Evolutionary conservation across 1,139 yeast genomes (phyloP).

Genomic region (Kazachstania sp.): DNA sequence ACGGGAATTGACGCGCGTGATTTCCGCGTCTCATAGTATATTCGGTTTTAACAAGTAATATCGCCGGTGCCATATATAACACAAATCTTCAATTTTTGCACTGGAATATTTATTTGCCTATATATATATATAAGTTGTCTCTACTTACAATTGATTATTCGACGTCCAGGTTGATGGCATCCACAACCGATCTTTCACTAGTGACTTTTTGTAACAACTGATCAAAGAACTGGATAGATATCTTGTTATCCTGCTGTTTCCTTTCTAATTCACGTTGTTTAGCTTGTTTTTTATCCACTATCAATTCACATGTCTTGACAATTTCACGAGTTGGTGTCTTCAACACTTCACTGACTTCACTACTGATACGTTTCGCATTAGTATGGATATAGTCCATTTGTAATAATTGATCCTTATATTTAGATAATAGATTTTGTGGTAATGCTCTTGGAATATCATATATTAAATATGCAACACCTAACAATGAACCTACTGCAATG

Average conservation of each 20-base stretch:
- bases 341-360: constrained; percentile 75
- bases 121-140: not conserved
- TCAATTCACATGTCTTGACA: constrained; percentile 56
- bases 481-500: constrained; percentile 44
- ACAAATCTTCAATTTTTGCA: too few species aligned
- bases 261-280: constrained; percentile 27
- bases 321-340: constrained; percentile 80
- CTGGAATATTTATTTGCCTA: not conserved
- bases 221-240: constrained; percentile 54
- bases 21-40: too few species aligned
- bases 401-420: constrained; percentile 53
- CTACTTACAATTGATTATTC: constrained; percentile 14
- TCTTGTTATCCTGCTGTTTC: constrained; percentile 46
- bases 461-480: constrained; percentile 58
- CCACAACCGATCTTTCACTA: constrained; percentile 41
- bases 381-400: constrained; percentile 67
- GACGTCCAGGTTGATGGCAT: constrained; percentile 46
- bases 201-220: constrained; percentile 43
- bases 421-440: constrained; percentile 72
- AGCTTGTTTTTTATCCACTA: constrained; percentile 22
- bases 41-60: too few species aligned
- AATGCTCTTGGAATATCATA: constrained; percentile 83
- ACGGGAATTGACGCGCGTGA: too few species aligned
- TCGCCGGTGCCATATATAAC: too few species aligned
- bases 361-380: constrained; percentile 70